Base-by-base conservation (phyloP, 768 basidiomycete species). In the Termitomyces sp. region DNA sequence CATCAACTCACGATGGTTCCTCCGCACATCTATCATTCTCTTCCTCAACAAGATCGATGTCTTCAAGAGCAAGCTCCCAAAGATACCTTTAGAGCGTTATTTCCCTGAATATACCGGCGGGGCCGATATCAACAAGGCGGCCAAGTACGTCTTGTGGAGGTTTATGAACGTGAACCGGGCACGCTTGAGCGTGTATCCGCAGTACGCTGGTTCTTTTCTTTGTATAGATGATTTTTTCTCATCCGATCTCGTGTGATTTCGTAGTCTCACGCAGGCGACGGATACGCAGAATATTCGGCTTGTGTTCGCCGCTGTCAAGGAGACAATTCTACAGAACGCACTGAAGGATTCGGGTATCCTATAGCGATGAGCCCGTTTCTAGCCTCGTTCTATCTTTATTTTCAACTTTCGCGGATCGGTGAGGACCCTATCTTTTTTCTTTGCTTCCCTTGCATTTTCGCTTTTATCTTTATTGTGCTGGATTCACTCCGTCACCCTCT, bases 31-130 rank as follows among this genome's bases (percentile, higher is more conserved):
- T 0, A 94, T 95, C 64, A 95, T 95, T 66, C 74, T 95, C 48
- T 94, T 95, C 81, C 73, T 94, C 59, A 95, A 94, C 75, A 95
- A 96, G 79, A 94, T 94, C 64, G 94, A 97, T 70, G 77, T 96
- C 45, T 95, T 97, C 75, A 87, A 90, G 47, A 87, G 86, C 66
- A 97, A 97, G 72, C 79, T 96, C 12, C 87, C 88, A 4, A 80
- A 87, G 84, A 82, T 88, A 0, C 88, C 88, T 5, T 71, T 92
- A 20, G 88, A 89, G 59, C 74, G 76, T 42, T 88, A 88, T 70
- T 94, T 94, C 70, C 85, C 92, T 4, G 93, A 94, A 66, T 95
- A 95, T 70, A 90, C 90, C 0, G 92, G 92, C 37, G 92, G 92
- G 5, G 72, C 85, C 5, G 92, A 95, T 65, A 90, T 95, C 70